Base-by-base conservation (phyloP, 2,329 filamentous ascomycete species). In the Aureobasidium uvarum region DNA sequence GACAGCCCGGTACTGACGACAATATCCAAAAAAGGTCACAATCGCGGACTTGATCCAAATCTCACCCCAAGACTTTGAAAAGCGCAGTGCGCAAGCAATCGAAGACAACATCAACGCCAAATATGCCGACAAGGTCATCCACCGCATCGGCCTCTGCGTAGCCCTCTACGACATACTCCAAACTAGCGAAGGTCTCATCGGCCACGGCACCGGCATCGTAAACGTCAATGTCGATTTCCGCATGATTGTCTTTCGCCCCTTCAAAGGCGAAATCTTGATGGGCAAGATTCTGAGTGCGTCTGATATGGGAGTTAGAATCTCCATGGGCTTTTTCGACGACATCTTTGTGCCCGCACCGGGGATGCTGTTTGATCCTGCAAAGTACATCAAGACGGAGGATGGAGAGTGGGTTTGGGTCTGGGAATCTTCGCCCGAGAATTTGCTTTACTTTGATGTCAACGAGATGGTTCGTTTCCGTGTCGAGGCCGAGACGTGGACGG, bases 61-160 rank as follows among this genome's bases (percentile, higher is more conserved):
- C 79, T 84, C 86, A 38, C 95, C 95, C 1, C 86, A 91, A 72
- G 91, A 97, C 75, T 96, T 98, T 74, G 85, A 87, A 67, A 95
- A 95, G 77, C 83, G 86, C 67, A 96, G 91, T 73, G 85, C 86
- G 38, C 85, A 92, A 68, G 92, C 92, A 1, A 91, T 99, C 69
- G 92, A 97, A 78, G 93, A 99, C 80, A 95, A 95, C 72, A 95
- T 99, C 79, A 98, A 99, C 76, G 84, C 88, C 69, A 99, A 99
- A 79, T 99, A 97, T 77, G 88, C 94, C 67, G 97, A 99, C 80
- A 95, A 94, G 78, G 90, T 92, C 25, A 92, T 99, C 68, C 94
- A 96, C 75, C 95, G 95, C 74, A 88, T 98, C 66, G 95, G 95
- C 13, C 87, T 99, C 4, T 97, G 92, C 74, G 89, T 99, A 71